Conservation (phyloP, 2,329 filamentous ascomycete species). For the Shiraia sp. region DNA sequence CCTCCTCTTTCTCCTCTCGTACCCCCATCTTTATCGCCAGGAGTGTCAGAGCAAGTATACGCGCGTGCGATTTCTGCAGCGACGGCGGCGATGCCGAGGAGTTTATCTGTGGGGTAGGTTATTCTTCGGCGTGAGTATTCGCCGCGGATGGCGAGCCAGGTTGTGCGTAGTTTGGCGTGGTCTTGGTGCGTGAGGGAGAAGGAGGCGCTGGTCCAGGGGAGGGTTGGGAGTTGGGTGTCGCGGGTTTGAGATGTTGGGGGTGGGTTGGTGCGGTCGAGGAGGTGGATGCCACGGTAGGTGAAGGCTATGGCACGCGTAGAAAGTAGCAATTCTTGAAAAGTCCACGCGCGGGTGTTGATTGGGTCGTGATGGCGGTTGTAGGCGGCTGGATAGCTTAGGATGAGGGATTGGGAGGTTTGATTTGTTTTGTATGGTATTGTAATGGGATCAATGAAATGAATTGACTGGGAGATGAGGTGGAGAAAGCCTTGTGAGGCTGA, state of each 20-base stretch:
- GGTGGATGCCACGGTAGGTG: conserved; percentile 8
- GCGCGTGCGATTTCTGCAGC: conserved; percentile 7
- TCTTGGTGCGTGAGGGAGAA: conserved; percentile 1
- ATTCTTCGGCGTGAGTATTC: conserved; percentile 10
- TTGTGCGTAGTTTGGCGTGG: conserved; percentile 3
- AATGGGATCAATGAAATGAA: conserved; percentile 7
- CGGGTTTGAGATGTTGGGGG: background rate
- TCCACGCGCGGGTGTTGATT: conserved; percentile 13
- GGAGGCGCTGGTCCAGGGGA: conserved; percentile 6
- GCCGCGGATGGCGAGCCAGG: conserved; percentile 8
- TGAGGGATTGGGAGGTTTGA: background rate
- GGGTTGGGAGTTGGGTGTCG: conserved; percentile 7
- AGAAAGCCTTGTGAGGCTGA: conserved; percentile 11
- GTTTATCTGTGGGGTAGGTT: conserved; percentile 9
- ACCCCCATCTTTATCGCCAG: no score
- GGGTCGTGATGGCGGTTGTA: conserved; percentile 12
- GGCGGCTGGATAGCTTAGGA: conserved; percentile 6
- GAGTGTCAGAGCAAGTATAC: background rate
- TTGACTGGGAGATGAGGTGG: conserved; percentile 1
- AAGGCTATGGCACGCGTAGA: conserved; percentile 8
- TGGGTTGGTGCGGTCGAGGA: conserved; percentile 2
- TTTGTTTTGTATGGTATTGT: background rate
- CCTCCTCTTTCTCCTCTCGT: background rate
- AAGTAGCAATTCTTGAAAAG: conserved; percentile 12
- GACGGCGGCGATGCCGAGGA: conserved; percentile 9